Base-by-base conservation (phyloP, 1,284 basidiomycete genomes). In the Ceratobasidium sp. region DNA sequence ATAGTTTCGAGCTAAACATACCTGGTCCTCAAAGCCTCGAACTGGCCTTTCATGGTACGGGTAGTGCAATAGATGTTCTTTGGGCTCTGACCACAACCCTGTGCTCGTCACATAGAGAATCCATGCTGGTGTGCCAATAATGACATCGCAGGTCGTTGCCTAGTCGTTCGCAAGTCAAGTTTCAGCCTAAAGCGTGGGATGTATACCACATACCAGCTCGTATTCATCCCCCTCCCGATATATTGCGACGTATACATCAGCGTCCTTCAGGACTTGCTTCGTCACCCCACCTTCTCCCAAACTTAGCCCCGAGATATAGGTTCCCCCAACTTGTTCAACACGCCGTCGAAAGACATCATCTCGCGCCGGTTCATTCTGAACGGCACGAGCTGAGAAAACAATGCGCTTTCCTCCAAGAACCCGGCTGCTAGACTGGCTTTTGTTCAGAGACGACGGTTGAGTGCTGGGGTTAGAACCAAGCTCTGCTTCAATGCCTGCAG, bases 81-180 rank as follows among this genome's bases (percentile, higher is more conserved):
- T 87, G 0, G 96, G 94, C 8, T 90, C 86, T 4, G 90, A 86
- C 6, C 95, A 82, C 0, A 87, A 85, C 6, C 91, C 91, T 0
- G 88, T 89, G 0, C 90, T 87, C 73, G 94, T 88, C 3, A 94
- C 91, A 82, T 92, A 90, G 83, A 95, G 94, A 8, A 96, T 82
- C 95, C 96, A 97, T 0, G 90, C 86, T 1, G 96, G 86, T 0
- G 92, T 94, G 3, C 92, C 96, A 27, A 97, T 90, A 2, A 90
- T 89, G 83, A 93, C 92, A 35, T 85, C 82, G 23, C 83, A 81
- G 46, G 87, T 86, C 41, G 90, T 87, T 23, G 93, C 93, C 90
- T 94, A 75, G 30, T 46, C 8, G 33, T 52, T 66, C 5, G 74
- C 41, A n/a, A 16, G 41, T 74, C 46, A 57, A 38, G 33, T 20